phyloP scores from a whole-genome alignment of 805 yeast genomes.

The Hanseniaspora nectarophila region DNA sequence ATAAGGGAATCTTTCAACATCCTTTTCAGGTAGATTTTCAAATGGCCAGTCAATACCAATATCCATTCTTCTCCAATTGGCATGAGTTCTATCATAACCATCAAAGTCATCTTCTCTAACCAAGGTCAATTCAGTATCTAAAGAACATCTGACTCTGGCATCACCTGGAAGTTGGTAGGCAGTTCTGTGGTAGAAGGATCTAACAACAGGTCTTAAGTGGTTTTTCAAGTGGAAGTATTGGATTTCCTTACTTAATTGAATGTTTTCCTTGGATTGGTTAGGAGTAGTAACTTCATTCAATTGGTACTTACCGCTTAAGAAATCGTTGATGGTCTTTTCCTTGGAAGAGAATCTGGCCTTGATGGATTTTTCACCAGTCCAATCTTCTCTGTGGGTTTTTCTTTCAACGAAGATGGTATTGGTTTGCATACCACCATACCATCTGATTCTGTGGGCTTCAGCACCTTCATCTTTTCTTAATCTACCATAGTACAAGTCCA shows the following conservation, averaged over 20 bases:
- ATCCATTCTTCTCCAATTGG: conserved; percentile 97
- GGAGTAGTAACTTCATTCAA: conserved; percentile 50
- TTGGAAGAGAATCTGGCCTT: conserved; percentile 90
- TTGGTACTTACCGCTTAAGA: conserved; percentile 66
- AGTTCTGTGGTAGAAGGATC: conserved; percentile 94
- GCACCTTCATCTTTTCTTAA: conserved; percentile 96
- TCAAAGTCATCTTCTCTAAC: conserved; percentile 96
- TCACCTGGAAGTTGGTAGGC: conserved; percentile 99
- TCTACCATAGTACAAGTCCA: conserved; percentile 90
- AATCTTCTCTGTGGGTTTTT: conserved; percentile 96
- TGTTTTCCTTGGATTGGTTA: conserved; percentile 59
- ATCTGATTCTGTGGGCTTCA: conserved; percentile 92
- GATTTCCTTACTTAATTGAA: conserved; percentile 75
- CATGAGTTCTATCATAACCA: conserved; percentile 76
- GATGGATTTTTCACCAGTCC: conserved; percentile 99
- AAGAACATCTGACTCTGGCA: conserved; percentile 95
- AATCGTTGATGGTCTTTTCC: conserved; percentile 80
- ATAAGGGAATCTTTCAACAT: conserved; percentile 88
- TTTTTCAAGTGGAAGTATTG: conserved; percentile 81
- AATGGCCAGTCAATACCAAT: conserved; percentile 97
- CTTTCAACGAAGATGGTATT: conserved; percentile 92
- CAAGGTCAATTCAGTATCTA: conserved; percentile 95
- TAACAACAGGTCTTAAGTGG: conserved; percentile 81
- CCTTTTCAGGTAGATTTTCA: conserved; percentile 67
- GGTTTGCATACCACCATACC: conserved; percentile 97